phyloP scores from a whole-genome alignment of 768 basidiomycete genomes.

The Serendipita sp. region DNA sequence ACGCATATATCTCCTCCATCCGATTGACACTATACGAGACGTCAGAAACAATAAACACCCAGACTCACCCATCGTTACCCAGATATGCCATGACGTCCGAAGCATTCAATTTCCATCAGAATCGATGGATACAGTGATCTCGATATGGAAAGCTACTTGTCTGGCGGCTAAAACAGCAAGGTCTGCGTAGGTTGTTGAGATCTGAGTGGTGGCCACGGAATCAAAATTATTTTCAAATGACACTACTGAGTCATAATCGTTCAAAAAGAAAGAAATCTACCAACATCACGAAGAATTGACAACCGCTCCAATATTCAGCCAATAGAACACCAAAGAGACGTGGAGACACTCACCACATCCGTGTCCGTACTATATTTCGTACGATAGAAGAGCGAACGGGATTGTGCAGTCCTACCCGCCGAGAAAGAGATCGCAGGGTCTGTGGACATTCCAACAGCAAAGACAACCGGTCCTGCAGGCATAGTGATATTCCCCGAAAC shows the following conservation, averaged over 20 bases:
- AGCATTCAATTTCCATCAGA: too few relatives aligned
- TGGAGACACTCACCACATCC: neutral
- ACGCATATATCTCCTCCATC: too few relatives aligned
- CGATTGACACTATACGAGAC: too few relatives aligned
- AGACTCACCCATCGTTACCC: too few relatives aligned
- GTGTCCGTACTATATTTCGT: neutral
- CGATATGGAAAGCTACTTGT: too few relatives aligned
- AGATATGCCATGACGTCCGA: too few relatives aligned
- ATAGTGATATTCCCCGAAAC: conserved; percentile 7
- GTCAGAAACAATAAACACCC: neutral
- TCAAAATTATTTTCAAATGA: neutral
- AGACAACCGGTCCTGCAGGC: conserved; percentile 6
- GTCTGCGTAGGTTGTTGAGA: neutral
- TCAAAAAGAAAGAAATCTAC: neutral
- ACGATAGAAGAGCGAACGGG: neutral
- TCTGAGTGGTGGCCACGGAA: neutral
- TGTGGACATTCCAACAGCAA: neutral
- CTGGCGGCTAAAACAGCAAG: neutral
- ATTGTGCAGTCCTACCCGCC: neutral
- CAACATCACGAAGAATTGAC: too few relatives aligned
- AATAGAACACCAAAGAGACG: neutral
- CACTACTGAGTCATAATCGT: neutral
- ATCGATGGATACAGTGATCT: too few relatives aligned
- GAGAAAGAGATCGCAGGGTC: neutral
- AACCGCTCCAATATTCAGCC: neutral